These are phyloP conservation scores for Ascochyta pisi DNA, from an alignment of 2,329 filamentous ascomycete genomes.

Conservation along the genomic window DNA sequence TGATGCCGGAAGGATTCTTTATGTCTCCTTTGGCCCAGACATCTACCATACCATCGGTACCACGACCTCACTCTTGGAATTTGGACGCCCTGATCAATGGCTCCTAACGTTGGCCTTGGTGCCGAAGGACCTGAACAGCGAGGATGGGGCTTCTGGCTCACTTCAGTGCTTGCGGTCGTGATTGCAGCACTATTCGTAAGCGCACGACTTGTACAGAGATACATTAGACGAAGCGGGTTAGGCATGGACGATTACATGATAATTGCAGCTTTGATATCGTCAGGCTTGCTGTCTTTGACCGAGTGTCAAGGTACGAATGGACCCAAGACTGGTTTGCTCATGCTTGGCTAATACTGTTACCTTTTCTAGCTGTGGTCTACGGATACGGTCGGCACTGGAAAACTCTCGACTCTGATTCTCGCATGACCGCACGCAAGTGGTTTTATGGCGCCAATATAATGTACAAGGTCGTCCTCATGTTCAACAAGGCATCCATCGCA, in stretches of 20 bases:
- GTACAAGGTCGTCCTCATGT: conserved; percentile 48
- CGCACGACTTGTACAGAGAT: conserved; percentile 26
- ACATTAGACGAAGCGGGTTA: conserved; percentile 24
- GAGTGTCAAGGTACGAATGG: conserved; percentile 31
- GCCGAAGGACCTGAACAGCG: conserved; percentile 28
- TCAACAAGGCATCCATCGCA: conserved; percentile 46
- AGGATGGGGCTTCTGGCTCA: conserved; percentile 33
- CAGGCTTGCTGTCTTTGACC: conserved; percentile 28
- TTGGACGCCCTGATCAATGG: conserved; percentile 15
- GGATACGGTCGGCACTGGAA: conserved; percentile 31
- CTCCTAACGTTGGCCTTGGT: conserved; percentile 32
- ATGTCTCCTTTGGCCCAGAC: background rate
- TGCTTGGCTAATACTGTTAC: conserved; percentile 1
- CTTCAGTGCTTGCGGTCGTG: conserved; percentile 29
- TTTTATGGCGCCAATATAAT: conserved; percentile 45
- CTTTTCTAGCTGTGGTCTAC: conserved; percentile 28
- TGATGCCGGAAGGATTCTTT: background rate
- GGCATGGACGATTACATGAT: conserved; percentile 35
- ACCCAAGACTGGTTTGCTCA: background rate
- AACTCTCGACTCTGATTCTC: conserved; percentile 19
- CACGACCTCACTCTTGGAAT: background rate
- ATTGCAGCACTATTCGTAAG: conserved; percentile 27
- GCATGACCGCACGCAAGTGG: conserved; percentile 31
- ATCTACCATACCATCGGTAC: conserved; percentile 3
- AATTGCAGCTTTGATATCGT: conserved; percentile 27